These are phyloP conservation scores for Porpolomopsis calyptriformis DNA, from an alignment of 768 basidiomycete species.

Conservation along the genomic window DNA sequence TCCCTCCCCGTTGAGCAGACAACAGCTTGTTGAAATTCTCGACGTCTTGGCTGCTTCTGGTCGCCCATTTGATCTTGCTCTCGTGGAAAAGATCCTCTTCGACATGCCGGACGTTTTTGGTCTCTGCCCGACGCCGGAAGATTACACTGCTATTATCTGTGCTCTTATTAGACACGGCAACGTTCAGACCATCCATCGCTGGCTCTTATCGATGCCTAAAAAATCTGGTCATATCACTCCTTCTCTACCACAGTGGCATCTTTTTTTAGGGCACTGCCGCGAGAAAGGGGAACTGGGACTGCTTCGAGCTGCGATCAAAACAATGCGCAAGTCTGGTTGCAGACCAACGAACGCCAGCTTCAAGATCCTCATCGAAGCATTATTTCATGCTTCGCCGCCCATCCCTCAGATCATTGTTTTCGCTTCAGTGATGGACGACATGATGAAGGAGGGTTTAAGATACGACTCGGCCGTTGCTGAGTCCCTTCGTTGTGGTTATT, in stretches of 20 bases:
- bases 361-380: constrained; percentile 32
- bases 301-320: constrained; percentile 2
- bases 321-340: constrained; percentile 29
- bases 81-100: constrained; percentile 41
- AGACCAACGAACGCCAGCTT: constrained; percentile 28
- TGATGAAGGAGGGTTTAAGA: constrained; percentile 32
- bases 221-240: constrained; percentile 38
- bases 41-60: constrained; percentile 41
- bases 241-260: constrained; percentile 43
- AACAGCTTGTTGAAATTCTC: constrained; percentile 31
- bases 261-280: constrained; percentile 34
- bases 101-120: constrained; percentile 41
- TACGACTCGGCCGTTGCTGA: constrained; percentile 33
- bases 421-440: constrained; percentile 34
- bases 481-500: constrained; percentile 34
- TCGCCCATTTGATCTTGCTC: constrained; percentile 40
- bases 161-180: constrained; percentile 38
- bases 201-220: constrained; percentile 44
- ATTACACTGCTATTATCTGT: constrained; percentile 40
- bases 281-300: constrained; percentile 12
- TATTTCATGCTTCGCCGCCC: constrained; percentile 21
- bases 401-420: constrained; percentile 26
- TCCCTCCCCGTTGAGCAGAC: constrained; percentile 19
- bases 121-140: constrained; percentile 31
- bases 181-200: constrained; percentile 32